Percentiles rank a stretch among this genome's conserved stretches.
Conservation (phyloP, 805 yeast genomes). For the Ogataea sp. region DNA sequence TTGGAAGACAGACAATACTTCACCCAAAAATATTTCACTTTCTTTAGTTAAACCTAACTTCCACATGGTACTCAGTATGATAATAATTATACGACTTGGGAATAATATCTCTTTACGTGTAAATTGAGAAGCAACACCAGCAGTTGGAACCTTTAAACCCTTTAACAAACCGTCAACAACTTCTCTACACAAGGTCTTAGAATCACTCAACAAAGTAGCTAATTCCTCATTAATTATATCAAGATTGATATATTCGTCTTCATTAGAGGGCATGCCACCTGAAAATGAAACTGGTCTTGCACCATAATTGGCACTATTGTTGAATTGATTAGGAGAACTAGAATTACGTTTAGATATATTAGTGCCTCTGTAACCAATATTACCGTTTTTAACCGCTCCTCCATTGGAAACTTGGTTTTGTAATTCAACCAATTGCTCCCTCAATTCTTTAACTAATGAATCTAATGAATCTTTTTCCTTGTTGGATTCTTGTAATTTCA, state of each 20-base stretch:
- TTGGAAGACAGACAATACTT: slow-evolving; percentile 81
- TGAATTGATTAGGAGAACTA: slow-evolving; percentile 11
- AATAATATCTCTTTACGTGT: slow-evolving; percentile 86
- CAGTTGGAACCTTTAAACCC: slow-evolving; percentile 78
- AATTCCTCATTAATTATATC: slow-evolving; percentile 72
- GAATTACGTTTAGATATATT: slow-evolving; percentile 9
- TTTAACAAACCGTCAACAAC: slow-evolving; percentile 79
- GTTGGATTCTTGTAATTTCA: slow-evolving; percentile 48
- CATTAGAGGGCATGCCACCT: slow-evolving; percentile 44
- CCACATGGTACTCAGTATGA: slow-evolving; percentile 96
- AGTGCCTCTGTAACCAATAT: slow-evolving; percentile 4
- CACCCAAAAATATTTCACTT: slow-evolving; percentile 85
- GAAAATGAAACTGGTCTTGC: slow-evolving; percentile 53
- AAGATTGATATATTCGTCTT: slow-evolving; percentile 37
- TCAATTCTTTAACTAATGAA: slow-evolving; percentile 48
- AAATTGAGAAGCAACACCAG: slow-evolving; percentile 75
- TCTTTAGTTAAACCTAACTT: slow-evolving; percentile 88
- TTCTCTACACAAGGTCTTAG: slow-evolving; percentile 68
- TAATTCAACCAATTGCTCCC: slow-evolving; percentile 28
- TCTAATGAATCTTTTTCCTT: slow-evolving; percentile 61
- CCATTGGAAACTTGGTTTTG: slow-evolving; percentile 19
- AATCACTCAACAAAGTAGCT: slow-evolving; percentile 61
- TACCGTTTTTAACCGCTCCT: slow-evolving; percentile 3
- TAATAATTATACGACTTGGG: slow-evolving; percentile 92
- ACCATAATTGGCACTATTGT: slow-evolving; percentile 22